Percentiles rank a stretch among this genome's conserved stretches.
Conservation (phyloP, 1,284 basidiomycete genomes). For the Cutaneotrichosporon daszewskae region DNA sequence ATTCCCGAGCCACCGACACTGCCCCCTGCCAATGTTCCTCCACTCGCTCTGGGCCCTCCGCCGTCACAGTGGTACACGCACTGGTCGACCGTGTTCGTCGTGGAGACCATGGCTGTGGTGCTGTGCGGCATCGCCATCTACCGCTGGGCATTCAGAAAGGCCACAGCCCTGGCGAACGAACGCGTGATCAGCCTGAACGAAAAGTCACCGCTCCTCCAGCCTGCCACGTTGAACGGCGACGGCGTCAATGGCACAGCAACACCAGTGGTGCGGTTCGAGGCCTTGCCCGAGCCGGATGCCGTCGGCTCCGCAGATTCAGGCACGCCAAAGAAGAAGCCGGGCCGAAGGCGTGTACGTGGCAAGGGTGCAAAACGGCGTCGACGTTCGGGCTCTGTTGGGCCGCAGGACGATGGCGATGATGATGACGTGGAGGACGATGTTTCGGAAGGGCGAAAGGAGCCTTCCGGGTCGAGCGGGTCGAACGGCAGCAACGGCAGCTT, state of each 20-base stretch:
- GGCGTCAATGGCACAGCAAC: conserved; percentile 5
- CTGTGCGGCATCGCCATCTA: conserved; percentile 18
- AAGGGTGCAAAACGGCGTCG: conserved; percentile 37
- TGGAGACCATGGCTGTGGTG: conserved; percentile 15
- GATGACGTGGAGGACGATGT: conserved; percentile 39
- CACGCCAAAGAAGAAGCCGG: conserved; percentile 29
- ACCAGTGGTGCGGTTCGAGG: conserved; percentile 15
- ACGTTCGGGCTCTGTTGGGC: conserved; percentile 22
- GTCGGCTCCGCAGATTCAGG: background rate
- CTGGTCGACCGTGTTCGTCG: conserved; percentile 11
- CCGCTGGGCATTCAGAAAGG: conserved; percentile 16
- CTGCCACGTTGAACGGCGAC: background rate
- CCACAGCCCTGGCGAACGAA: conserved; percentile 11
- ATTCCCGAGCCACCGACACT: too few relatives aligned
- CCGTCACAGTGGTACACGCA: background rate
- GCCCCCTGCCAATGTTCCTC: background rate
- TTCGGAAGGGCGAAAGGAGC: conserved; percentile 7
- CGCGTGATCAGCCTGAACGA: too few relatives aligned
- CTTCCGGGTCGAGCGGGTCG: background rate
- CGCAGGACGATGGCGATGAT: conserved; percentile 49
- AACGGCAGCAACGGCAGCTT: conserved; percentile 7
- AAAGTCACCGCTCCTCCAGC: background rate
- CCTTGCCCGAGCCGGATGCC: conserved; percentile 3
- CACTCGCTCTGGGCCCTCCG: too few relatives aligned
- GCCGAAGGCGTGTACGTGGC: conserved; percentile 28